phyloP scores from a whole-genome alignment of 2,329 filamentous ascomycete species.

The Immersiporthe knoxdaviesiana region DNA sequence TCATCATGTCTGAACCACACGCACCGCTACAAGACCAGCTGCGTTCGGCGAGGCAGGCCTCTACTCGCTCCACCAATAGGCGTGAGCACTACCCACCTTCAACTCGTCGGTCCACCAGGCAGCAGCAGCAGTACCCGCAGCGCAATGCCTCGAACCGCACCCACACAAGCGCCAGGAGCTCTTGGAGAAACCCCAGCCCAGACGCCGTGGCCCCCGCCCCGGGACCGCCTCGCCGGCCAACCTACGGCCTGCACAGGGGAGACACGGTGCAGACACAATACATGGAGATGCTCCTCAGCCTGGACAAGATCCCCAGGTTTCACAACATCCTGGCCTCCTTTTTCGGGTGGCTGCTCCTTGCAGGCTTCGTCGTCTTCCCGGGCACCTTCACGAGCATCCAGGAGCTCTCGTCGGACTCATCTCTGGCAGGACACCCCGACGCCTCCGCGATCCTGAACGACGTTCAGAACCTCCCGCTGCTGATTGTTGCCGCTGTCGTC shows the following conservation, averaged over 20 bases:
- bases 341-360: constrained; percentile 54
- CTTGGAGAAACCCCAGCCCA: background rate
- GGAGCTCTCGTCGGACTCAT: constrained; percentile 15
- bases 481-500: constrained; percentile 49
- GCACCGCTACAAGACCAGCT: background rate
- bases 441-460: constrained; percentile 11
- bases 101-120: background rate
- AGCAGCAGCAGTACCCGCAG: background rate
- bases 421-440: constrained; percentile 1
- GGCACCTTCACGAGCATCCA: constrained; percentile 51
- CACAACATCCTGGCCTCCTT: constrained; percentile 49
- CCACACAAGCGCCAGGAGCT: constrained; percentile 19
- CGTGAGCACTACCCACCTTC: background rate
- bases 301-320: constrained; percentile 47
- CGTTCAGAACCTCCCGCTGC: constrained; percentile 37
- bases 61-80: background rate
- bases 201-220: background rate
- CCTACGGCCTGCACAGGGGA: constrained; percentile 15
- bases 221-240: constrained; percentile 15
- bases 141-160: constrained; percentile 10
- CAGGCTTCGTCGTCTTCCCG: constrained; percentile 57
- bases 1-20: constrained; percentile 12
- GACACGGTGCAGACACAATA: constrained; percentile 42
- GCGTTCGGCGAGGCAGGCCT: background rate
- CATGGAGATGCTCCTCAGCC: constrained; percentile 50